Conservation (phyloP, 768 basidiomycete genomes). For the Suillus decipiens region DNA sequence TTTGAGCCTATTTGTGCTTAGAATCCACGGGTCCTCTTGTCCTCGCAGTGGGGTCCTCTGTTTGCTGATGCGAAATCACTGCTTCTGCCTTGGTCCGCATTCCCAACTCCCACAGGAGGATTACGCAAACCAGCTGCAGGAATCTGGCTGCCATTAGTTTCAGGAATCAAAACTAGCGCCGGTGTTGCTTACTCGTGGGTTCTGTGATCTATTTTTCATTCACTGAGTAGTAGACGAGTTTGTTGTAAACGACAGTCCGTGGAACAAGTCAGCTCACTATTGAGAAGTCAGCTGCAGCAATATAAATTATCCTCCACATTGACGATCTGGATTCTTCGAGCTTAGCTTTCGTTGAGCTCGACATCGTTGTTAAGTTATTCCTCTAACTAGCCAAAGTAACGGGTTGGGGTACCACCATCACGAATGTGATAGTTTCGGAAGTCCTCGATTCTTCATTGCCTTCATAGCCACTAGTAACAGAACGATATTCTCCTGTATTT, state of each 20-base stretch:
- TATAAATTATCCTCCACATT: conserved; percentile 29
- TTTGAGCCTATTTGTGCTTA: no score
- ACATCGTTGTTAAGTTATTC: conserved; percentile 67
- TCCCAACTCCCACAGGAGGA: no score
- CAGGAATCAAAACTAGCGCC: no score
- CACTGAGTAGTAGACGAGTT: conserved; percentile 69
- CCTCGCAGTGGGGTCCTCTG: no score
- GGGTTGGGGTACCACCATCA: conserved; percentile 83
- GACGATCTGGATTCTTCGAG: conserved; percentile 83
- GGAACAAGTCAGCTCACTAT: conserved; percentile 77
- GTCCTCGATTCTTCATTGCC: conserved; percentile 86
- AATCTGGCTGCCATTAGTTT: no score
- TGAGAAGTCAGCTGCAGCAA: conserved; percentile 2
- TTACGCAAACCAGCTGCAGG: no score
- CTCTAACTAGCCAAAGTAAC: conserved; percentile 96
- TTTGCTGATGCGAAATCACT: no score
- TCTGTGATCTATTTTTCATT: no score
- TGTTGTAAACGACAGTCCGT: conserved; percentile 87
- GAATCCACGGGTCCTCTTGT: no score
- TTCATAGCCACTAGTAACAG: conserved; percentile 81
- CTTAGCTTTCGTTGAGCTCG: conserved; percentile 68
- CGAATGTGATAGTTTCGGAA: conserved; percentile 88
- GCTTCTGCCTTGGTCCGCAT: no score
- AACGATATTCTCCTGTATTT: conserved; percentile 53
- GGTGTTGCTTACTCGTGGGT: no score